Evolutionary conservation across 805 yeast species (phyloP).

Genomic region (Suhomyces kilbournensis): DNA sequence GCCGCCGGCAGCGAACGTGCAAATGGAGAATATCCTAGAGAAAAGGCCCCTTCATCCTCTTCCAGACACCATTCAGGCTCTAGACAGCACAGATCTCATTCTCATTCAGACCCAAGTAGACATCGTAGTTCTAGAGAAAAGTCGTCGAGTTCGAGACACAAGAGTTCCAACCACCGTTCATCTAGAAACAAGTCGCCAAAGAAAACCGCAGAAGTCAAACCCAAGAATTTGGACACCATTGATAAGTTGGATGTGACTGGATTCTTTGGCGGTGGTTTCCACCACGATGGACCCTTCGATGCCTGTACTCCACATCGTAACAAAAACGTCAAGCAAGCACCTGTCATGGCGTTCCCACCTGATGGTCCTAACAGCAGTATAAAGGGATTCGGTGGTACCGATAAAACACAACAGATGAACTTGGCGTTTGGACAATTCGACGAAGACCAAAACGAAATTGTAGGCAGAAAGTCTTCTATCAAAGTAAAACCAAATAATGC

Average conservation of each 20-base stretch:
- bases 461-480: conserved; percentile 23
- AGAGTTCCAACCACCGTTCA: conserved; percentile 10
- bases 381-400: conserved; percentile 58
- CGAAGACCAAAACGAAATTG: conserved; percentile 41
- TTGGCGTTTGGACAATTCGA: conserved; percentile 73
- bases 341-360: conserved; percentile 91
- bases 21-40: conserved; percentile 50
- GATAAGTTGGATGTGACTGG: conserved; percentile 97
- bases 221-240: conserved; percentile 85
- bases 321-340: conserved; percentile 70
- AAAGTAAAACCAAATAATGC: conserved; percentile 3
- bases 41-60: conserved; percentile 34
- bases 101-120: conserved; percentile 11
- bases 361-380: conserved; percentile 93
- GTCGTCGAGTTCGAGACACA: conserved; percentile 9
- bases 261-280: conserved; percentile 89
- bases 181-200: conserved; percentile 33
- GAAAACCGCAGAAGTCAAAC: conserved; percentile 45
- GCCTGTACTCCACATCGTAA: conserved; percentile 98
- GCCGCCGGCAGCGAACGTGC: conserved; percentile 51
- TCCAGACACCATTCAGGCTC: conserved; percentile 16
- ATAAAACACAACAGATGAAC: conserved; percentile 55
- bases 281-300: conserved; percentile 98
- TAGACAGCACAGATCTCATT: conserved; percentile 22
- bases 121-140: conserved; percentile 12